A percentile compares a stretch with the other conserved stretches of the same genome.
phyloP scores from a whole-genome alignment of 345 rosid species.

The Linum lewisii region DNA sequence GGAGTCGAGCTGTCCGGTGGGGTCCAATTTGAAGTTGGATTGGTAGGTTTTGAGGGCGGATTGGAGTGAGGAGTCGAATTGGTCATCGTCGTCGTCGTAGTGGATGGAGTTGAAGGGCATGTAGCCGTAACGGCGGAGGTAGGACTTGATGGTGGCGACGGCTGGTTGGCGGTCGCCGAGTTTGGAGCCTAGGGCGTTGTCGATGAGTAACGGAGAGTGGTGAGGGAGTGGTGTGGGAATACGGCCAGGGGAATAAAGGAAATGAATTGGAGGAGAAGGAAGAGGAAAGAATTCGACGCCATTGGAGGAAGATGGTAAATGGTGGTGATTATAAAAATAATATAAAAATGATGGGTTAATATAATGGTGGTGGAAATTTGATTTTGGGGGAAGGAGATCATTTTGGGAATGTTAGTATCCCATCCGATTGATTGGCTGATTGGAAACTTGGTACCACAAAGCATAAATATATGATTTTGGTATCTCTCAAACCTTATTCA shows the following conservation, averaged over 20 bases:
- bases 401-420: no score
- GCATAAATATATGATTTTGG: no score
- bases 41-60: constrained; percentile 14
- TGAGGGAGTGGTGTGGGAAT: not conserved
- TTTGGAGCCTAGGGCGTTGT: not conserved
- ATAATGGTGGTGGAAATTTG: no score
- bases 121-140: not conserved
- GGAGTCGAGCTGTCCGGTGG: constrained; percentile 9
- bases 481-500: no score
- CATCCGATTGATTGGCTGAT: no score
- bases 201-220: not conserved
- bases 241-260: not conserved
- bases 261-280: not conserved
- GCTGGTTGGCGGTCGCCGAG: not conserved
- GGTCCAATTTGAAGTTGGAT: constrained; percentile 3
- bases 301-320: not conserved
- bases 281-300: not conserved
- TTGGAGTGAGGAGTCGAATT: constrained; percentile 4
- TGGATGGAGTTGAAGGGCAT: not conserved
- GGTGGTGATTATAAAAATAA: not conserved
- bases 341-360: not conserved
- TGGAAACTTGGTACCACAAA: no score
- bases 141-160: not conserved
- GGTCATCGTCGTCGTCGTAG: not conserved
- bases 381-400: no score